Evolutionary conservation across 208 protist genomes (phyloP).

Genomic region (Trypanosoma scelopori): DNA sequence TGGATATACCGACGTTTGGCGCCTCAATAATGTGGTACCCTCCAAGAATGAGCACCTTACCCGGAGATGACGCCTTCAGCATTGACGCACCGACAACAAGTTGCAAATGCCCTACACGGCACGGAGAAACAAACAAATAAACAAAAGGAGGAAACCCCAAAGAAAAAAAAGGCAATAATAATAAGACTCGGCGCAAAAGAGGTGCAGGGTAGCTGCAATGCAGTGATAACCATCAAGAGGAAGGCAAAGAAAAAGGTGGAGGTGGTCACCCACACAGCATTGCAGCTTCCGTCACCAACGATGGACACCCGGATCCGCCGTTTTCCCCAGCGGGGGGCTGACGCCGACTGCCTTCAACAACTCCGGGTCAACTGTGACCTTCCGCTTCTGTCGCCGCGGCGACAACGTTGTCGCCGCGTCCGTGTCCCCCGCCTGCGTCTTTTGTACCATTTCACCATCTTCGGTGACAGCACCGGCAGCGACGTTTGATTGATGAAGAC

Average conservation of each 20-base stretch:
- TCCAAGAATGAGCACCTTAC: slow-evolving; percentile 96
- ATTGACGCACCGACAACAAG: slow-evolving; percentile 13
- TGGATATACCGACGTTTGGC: slow-evolving; percentile 90
- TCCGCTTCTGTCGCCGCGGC: slow-evolving; percentile 48
- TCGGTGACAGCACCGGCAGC: slow-evolving; percentile 56
- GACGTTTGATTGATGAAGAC: slow-evolving; percentile 77
- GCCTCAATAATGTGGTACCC: slow-evolving; percentile 94
- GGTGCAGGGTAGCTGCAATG: not conserved
- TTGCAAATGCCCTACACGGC: not conserved
- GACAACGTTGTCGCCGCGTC: slow-evolving; percentile 36
- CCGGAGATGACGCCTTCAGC: slow-evolving; percentile 83
- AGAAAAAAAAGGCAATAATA: slow-evolving; percentile 2
- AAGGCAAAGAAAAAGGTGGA: no score
- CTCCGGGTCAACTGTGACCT: slow-evolving; percentile 55
- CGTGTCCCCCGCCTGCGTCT: slow-evolving; percentile 22
- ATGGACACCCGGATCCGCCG: not conserved
- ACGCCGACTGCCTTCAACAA: slow-evolving; percentile 38
- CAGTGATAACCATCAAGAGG: not conserved
- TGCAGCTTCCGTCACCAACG: not conserved
- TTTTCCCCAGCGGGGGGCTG: slow-evolving; percentile 8
- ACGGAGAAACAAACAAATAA: not conserved
- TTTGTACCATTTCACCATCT: slow-evolving; percentile 45
- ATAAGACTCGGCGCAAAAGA: not conserved
- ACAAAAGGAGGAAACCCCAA: not conserved
- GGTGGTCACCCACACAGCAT: not conserved